Conservation (phyloP, 192 early-diverging fungal genomes). For the Oehlia diaphana region DNA sequence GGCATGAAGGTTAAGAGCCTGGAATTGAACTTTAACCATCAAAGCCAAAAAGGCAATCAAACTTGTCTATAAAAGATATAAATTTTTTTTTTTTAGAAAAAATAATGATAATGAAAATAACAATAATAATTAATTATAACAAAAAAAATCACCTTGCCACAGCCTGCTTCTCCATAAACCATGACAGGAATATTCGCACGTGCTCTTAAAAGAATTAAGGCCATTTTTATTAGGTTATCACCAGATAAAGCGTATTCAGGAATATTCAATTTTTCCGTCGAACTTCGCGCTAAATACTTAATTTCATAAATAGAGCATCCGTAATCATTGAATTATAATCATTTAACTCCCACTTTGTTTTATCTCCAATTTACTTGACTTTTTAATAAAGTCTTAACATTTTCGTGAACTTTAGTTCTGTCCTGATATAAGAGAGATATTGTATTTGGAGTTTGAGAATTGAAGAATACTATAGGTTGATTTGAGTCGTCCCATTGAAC, state of each 20-base stretch:
- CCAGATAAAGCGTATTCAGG: background rate
- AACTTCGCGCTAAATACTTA: slow-evolving; percentile 18
- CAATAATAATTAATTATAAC: too few species aligned
- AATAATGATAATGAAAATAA: too few species aligned
- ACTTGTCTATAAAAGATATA: background rate
- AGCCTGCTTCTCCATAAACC: background rate
- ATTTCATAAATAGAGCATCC: background rate
- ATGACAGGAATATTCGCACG: slow-evolving; percentile 5
- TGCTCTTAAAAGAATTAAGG: background rate
- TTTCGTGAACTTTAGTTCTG: too few species aligned
- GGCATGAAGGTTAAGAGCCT: background rate
- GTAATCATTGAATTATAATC: background rate
- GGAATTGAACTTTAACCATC: background rate
- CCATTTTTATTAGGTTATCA: slow-evolving; percentile 29
- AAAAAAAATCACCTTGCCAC: background rate
- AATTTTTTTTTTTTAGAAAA: too few species aligned
- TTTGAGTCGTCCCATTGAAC: too few species aligned
- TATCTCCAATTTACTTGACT: too few species aligned
- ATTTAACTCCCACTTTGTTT: too few species aligned
- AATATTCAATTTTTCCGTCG: background rate
- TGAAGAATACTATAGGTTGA: too few species aligned
- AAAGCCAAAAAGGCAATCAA: background rate
- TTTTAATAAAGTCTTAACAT: too few species aligned
- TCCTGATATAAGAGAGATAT: too few species aligned
- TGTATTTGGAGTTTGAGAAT: too few species aligned